These are phyloP conservation scores for Coniferiporia weirii DNA, from an alignment of 1,284 basidiomycete genomes.

Conservation along the genomic window DNA sequence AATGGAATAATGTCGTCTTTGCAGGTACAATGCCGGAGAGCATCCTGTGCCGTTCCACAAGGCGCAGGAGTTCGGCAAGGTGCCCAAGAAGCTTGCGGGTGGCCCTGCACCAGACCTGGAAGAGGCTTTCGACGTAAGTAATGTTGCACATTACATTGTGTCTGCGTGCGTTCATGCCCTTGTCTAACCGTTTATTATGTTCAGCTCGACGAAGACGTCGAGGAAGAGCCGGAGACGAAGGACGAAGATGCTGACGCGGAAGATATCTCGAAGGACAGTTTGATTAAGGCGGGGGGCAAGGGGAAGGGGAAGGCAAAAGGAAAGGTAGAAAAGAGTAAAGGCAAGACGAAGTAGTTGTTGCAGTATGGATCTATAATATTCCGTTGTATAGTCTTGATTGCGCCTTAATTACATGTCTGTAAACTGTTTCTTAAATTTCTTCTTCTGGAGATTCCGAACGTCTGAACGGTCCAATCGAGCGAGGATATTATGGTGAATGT, in stretches of 20 bases:
- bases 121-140: constrained; percentile 67
- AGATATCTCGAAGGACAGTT: constrained; percentile 43
- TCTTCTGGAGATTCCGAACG: neutral
- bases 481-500: neutral
- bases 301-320: constrained; percentile 18
- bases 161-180: too few species aligned
- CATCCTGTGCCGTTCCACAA: constrained; percentile 93
- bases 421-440: neutral
- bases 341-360: neutral
- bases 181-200: neutral
- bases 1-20: neutral
- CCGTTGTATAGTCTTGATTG: neutral
- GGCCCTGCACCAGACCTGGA: constrained; percentile 83
- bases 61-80: constrained; percentile 70
- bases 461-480: neutral
- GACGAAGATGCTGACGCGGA: constrained; percentile 32
- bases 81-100: constrained; percentile 69
- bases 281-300: constrained; percentile 45
- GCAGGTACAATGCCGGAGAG: constrained; percentile 79
- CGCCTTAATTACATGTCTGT: too few species aligned
- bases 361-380: neutral
- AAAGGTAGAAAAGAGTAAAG: neutral
- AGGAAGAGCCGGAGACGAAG: constrained; percentile 36
- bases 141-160: too few species aligned
- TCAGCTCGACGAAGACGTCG: constrained; percentile 36